Percentiles rank a stretch among this genome's conserved stretches.
Evolutionary conservation across 164 flowering plant species (phyloP).

Genomic region (Aristolochia californica): DNA sequence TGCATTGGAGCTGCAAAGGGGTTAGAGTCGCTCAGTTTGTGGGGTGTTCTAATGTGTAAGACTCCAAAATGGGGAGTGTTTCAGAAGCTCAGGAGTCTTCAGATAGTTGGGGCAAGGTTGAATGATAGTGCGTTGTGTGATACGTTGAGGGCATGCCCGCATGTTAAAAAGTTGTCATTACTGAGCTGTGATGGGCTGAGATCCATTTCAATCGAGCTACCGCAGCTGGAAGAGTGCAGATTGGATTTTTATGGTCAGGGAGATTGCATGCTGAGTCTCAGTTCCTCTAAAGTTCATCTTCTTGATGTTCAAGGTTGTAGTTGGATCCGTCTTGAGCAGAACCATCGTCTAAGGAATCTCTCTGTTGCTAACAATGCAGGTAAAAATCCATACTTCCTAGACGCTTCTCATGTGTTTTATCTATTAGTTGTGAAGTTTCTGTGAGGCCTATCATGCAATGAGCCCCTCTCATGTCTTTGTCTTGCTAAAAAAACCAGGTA

Average conservation of each 20-base stretch:
- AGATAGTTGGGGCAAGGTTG: constrained; percentile 69
- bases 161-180: constrained; percentile 41
- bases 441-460: neutral
- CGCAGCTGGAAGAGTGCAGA: constrained; percentile 50
- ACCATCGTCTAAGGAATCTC: constrained; percentile 34
- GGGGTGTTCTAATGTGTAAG: constrained; percentile 64
- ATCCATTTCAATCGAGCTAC: constrained; percentile 47
- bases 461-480: too few species aligned
- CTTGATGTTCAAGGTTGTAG: constrained; percentile 83
- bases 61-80: constrained; percentile 69
- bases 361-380: constrained; percentile 69
- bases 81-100: constrained; percentile 37
- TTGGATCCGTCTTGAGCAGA: constrained; percentile 51
- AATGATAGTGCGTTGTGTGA: constrained; percentile 41
- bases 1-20: constrained; percentile 35
- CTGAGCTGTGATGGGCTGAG: constrained; percentile 73
- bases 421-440: neutral
- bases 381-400: constrained; percentile 10
- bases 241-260: constrained; percentile 71
- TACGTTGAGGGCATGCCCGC: constrained; percentile 63
- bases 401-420: neutral
- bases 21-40: constrained; percentile 59
- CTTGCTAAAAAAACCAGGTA: constrained; percentile 27
- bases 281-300: too few species aligned
- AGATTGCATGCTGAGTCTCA: constrained; percentile 44